These are phyloP conservation scores for Phellinidium pouzarii DNA, from an alignment of 1,284 basidiomycete species.

Conservation along the genomic window DNA sequence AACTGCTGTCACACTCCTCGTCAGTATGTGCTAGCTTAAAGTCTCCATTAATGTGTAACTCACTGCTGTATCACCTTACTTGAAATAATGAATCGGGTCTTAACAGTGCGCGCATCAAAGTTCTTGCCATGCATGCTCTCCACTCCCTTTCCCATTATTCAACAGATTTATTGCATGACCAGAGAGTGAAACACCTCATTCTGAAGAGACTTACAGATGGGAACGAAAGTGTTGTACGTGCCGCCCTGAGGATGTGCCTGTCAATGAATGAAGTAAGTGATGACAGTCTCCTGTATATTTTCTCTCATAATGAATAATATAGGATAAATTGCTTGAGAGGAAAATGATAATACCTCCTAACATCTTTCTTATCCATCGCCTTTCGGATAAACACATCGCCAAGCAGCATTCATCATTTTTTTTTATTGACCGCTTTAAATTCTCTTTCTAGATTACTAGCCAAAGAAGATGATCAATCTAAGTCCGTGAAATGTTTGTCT, in stretches of 20 bases:
- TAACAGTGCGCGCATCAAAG: slow-evolving; percentile 49
- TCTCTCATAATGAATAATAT: background rate
- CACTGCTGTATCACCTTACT: background rate
- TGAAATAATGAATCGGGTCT: background rate
- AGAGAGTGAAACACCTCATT: slow-evolving; percentile 36
- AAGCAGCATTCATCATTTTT: slow-evolving; percentile 9
- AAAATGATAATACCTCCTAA: background rate
- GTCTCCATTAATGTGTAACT: slow-evolving; percentile 5
- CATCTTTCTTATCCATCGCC: slow-evolving; percentile 1
- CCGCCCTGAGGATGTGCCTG: slow-evolving; percentile 33
- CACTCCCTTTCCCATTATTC: slow-evolving; percentile 46
- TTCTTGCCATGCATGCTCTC: slow-evolving; percentile 53
- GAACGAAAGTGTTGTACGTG: slow-evolving; percentile 39
- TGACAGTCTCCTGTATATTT: background rate
- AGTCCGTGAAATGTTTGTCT: background rate
- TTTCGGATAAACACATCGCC: slow-evolving; percentile 8
- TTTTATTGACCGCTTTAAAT: slow-evolving; percentile 3
- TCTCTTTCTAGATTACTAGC: background rate
- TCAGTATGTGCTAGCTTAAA: slow-evolving; percentile 42
- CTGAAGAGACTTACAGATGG: slow-evolving; percentile 41
- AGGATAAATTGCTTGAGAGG: slow-evolving; percentile 4
- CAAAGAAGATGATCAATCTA: background rate
- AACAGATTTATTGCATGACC: slow-evolving; percentile 36
- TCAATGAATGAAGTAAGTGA: slow-evolving; percentile 2
- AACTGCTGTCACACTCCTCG: slow-evolving; percentile 63